Evolutionary conservation across 345 rosid genomes (phyloP), one percentile per base, ranked within the genome.

Genomic region (Corymbia maculata): DNA sequence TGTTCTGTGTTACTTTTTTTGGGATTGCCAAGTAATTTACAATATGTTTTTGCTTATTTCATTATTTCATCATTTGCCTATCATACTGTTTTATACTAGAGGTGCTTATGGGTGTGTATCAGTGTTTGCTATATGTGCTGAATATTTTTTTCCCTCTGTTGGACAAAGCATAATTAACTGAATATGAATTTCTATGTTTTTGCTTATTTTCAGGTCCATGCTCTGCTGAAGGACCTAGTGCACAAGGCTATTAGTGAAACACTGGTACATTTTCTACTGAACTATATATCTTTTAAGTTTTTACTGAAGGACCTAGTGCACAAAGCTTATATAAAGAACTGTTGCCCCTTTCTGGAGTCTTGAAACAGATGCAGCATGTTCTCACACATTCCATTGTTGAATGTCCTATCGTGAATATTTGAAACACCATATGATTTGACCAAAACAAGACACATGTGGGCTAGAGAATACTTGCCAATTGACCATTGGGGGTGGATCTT

Each of bases 231-330:
- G 95, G 99, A 98, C 80, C 92, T 98, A 88, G 96, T 98, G 89
- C 99, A 98, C 96, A 98, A 95, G 95, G 94, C 99, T 86, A 94
- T 96, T 89, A 94, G 90, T 86, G 98, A 97, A 92, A 98, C 99
- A 86, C 92, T 87, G 55, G 99, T 98, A 94, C 49, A 97, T 93
- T 89, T 87, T 89, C 88, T 44, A 70, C 44, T 52, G 86, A 85
- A 44, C 92, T 36, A 32, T 61, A 13, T 9, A 87, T 89, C 59
- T 45, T 75, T 84, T 79, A 44, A 4, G 45, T 42, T 13, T 66
- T 9, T 85, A 36, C 52, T 88, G 68, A 85, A n/a, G 36, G 17
- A 17, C 24, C 44, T 10, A 85, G 49, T 85, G 61, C 42, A 26
- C 28, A 30, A 85, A 85, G 66, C 66, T 85, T 75, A 26, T 51